Conservation (phyloP, 352 stramenopile species). For the Globisporangium recalcitrans region DNA sequence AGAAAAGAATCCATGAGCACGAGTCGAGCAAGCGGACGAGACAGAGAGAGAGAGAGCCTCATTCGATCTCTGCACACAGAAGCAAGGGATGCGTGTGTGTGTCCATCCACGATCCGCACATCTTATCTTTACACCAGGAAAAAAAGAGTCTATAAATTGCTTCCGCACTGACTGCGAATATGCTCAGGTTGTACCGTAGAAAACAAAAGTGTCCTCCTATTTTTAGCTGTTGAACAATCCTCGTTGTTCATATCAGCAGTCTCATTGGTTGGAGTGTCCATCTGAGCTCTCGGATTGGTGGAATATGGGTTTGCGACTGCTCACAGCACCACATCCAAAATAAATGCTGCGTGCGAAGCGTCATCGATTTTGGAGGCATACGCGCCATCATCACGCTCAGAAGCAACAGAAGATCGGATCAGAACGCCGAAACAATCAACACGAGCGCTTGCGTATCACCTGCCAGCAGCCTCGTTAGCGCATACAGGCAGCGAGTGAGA, state of each 20-base stretch:
- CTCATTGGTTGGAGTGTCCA: neutral
- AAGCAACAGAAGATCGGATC: constrained; percentile 4
- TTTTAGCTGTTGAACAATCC: neutral
- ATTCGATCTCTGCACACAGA: too few relatives aligned
- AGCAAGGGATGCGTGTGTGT: too few relatives aligned
- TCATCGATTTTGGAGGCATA: neutral
- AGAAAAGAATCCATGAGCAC: neutral
- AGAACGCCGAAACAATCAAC: neutral
- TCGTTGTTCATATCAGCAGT: neutral
- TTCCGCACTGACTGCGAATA: neutral
- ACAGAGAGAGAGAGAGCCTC: too few relatives aligned
- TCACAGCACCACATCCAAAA: neutral
- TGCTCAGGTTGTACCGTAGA: neutral
- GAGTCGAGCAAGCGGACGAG: neutral
- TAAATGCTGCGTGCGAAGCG: neutral
- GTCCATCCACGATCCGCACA: too few relatives aligned
- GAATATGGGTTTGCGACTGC: neutral
- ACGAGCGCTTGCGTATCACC: neutral
- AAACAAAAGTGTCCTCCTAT: neutral
- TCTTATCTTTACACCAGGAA: too few relatives aligned
- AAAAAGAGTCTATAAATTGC: neutral
- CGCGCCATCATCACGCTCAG: neutral
- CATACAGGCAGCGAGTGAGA: neutral
- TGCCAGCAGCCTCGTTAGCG: neutral
- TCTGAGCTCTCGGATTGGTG: neutral